These are phyloP conservation scores for Candida ficus DNA, from an alignment of 805 yeast species.

Conservation along the genomic window DNA sequence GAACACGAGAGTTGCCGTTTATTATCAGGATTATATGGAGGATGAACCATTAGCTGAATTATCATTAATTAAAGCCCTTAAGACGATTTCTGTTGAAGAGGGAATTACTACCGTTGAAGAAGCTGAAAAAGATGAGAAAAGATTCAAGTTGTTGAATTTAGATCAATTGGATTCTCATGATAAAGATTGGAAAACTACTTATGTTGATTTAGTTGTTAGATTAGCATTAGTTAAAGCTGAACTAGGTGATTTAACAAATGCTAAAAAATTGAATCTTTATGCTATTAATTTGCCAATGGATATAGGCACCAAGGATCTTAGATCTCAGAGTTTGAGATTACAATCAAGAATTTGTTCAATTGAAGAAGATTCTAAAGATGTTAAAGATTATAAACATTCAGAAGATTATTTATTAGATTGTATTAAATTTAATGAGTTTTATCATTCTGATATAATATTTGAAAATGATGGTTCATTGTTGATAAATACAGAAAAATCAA, in stretches of 20 bases:
- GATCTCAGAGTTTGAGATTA: slow-evolving; percentile 29
- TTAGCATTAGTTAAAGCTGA: slow-evolving; percentile 31
- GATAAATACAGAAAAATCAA: slow-evolving; percentile 9
- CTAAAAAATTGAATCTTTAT: slow-evolving; percentile 24
- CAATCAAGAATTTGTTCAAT: slow-evolving; percentile 29
- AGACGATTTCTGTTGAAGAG: slow-evolving; percentile 27
- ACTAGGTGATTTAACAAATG: slow-evolving; percentile 22
- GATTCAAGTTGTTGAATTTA: slow-evolving; percentile 20
- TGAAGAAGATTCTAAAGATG: slow-evolving; percentile 14
- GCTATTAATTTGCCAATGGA: slow-evolving; percentile 28
- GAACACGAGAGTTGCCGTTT: slow-evolving; percentile 30
- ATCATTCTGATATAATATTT: slow-evolving; percentile 17
- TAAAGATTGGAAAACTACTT: slow-evolving; percentile 28
- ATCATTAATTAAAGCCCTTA: slow-evolving; percentile 28
- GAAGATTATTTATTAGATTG: slow-evolving; percentile 28
- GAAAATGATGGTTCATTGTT: slow-evolving; percentile 15
- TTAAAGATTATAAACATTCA: slow-evolving; percentile 5
- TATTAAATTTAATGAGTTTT: slow-evolving; percentile 21
- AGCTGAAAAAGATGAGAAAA: slow-evolving; percentile 12
- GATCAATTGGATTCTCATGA: slow-evolving; percentile 22
- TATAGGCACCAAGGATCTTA: slow-evolving; percentile 21
- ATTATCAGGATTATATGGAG: slow-evolving; percentile 31
- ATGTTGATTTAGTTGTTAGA: slow-evolving; percentile 36
- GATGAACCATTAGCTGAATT: slow-evolving; percentile 30
- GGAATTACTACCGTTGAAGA: slow-evolving; percentile 21